Conservation (phyloP, 148 eudicot species). For the Camellia granthamiana region DNA sequence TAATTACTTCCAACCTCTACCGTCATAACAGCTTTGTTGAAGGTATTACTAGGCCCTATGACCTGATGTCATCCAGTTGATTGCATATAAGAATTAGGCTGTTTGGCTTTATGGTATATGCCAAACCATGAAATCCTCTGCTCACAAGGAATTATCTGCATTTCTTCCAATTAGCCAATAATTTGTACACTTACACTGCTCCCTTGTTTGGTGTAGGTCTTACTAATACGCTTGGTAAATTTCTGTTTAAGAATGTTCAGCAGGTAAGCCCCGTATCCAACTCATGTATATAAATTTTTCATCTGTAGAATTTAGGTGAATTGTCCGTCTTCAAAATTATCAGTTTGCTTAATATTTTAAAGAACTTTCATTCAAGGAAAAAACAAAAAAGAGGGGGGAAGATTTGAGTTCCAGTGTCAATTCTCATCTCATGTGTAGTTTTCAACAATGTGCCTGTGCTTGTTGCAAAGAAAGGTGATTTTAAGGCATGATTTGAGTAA, state of each 20-base stretch:
- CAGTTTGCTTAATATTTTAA: background rate
- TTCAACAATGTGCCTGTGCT: background rate
- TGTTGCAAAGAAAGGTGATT: background rate
- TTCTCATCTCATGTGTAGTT: background rate
- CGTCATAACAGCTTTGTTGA: conserved; percentile 2
- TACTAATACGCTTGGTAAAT: conserved; percentile 10
- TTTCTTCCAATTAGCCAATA: background rate
- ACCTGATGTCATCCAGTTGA: background rate
- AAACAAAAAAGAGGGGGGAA: too few relatives aligned
- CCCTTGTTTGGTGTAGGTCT: conserved; percentile 11
- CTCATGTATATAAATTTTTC: background rate
- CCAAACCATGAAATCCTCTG: background rate
- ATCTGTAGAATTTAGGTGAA: background rate
- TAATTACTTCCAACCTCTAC: conserved; percentile 9
- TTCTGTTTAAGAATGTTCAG: conserved; percentile 15
- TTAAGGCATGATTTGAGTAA: background rate
- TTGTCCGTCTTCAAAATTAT: background rate
- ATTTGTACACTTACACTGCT: background rate
- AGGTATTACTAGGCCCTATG: conserved; percentile 4
- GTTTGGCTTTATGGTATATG: background rate
- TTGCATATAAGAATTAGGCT: background rate
- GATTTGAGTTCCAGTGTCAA: background rate
- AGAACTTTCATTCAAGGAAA: too few relatives aligned
- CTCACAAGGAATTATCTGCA: background rate
- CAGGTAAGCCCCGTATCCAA: conserved; percentile 15